Evolutionary conservation across 306 rosid genomes (phyloP).

Genomic region (Fagus sylvatica): DNA sequence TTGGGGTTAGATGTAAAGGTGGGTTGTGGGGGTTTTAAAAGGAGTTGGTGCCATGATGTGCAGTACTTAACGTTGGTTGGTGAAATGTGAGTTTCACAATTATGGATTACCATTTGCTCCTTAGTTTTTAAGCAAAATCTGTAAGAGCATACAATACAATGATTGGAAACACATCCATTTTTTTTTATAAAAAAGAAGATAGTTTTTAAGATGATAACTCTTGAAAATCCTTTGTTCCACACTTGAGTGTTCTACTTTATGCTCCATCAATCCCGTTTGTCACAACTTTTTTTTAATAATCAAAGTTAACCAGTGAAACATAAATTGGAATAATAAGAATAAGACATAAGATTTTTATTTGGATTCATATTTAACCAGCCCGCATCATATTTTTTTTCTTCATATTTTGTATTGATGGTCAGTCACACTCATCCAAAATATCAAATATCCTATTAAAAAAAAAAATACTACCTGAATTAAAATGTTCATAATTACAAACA

Average conservation of each 20-base stretch:
- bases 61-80: conserved; percentile 53
- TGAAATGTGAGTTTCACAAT: conserved; percentile 70
- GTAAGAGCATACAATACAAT: not conserved
- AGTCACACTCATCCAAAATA: too few relatives aligned
- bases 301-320: too few relatives aligned
- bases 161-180: conserved; percentile 5
- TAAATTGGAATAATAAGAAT: too few relatives aligned
- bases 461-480: not conserved
- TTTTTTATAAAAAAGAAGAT: not conserved
- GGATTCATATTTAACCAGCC: too few relatives aligned
- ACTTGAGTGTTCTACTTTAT: too few relatives aligned
- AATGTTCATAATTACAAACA: conserved; percentile 2
- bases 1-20: conserved; percentile 1
- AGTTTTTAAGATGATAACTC: too few relatives aligned
- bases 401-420: too few relatives aligned
- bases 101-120: conserved; percentile 41
- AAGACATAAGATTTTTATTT: too few relatives aligned
- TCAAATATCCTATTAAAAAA: not conserved
- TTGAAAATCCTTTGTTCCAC: too few relatives aligned
- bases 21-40: conserved; percentile 23
- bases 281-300: too few relatives aligned
- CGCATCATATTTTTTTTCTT: too few relatives aligned
- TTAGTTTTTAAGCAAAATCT: conserved; percentile 70
- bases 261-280: too few relatives aligned
- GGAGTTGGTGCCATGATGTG: conserved; percentile 1